These are phyloP conservation scores for Aspergillus pseudonomiae DNA, from an alignment of 2,329 filamentous ascomycete genomes.

Conservation along the genomic window DNA sequence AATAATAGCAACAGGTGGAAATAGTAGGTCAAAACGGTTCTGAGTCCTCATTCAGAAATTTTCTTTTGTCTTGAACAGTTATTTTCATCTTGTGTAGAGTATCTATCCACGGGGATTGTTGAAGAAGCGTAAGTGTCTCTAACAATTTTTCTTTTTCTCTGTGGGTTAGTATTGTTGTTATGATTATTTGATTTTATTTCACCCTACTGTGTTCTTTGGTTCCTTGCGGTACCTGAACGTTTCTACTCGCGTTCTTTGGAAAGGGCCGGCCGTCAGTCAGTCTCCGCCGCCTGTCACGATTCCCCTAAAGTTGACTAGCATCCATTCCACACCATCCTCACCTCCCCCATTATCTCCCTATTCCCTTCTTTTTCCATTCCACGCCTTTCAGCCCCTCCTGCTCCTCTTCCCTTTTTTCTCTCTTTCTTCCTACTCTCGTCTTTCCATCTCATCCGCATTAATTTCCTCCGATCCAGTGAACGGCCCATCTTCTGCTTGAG, in stretches of 20 bases:
- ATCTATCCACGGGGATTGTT: not conserved
- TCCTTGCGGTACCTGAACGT: conserved; percentile 7
- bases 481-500: conserved; percentile 34
- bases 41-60: not conserved
- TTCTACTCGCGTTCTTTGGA: conserved; percentile 23
- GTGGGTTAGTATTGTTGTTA: not conserved
- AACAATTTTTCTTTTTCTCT: not conserved
- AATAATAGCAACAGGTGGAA: conserved; percentile 19
- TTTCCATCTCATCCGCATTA: conserved; percentile 16
- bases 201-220: not conserved
- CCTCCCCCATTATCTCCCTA: conserved; percentile 36
- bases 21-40: not conserved
- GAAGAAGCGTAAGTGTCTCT: not conserved
- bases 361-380: conserved; percentile 29
- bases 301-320: conserved; percentile 21
- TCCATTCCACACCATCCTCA: conserved; percentile 28
- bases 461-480: conserved; percentile 22
- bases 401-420: conserved; percentile 21
- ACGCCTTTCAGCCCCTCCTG: conserved; percentile 18
- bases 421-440: conserved; percentile 22
- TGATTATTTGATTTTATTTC: not conserved
- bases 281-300: conserved; percentile 26
- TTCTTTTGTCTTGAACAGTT: not conserved
- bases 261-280: conserved; percentile 16
- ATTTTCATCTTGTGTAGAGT: not conserved